phyloP scores from a whole-genome alignment of 306 rosid species.

The Rosa persica region DNA sequence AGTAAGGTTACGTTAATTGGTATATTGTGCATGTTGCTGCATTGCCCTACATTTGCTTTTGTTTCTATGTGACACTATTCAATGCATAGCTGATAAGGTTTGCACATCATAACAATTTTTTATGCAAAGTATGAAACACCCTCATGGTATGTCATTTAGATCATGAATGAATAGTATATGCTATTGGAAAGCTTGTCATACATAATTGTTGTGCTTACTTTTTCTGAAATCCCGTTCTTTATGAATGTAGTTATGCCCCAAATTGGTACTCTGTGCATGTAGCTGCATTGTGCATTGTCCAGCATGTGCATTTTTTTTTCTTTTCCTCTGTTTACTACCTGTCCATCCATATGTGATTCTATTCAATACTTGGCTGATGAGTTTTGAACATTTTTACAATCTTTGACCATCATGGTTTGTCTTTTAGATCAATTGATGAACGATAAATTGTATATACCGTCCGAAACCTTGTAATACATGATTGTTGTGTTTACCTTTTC shows the following conservation, averaged over 20 bases:
- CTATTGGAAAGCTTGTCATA: too few species aligned
- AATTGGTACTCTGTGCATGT: neutral
- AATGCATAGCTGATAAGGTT: neutral
- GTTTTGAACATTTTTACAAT: neutral
- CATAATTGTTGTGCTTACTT: too few species aligned
- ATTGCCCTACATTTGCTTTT: neutral
- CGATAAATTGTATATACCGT: neutral
- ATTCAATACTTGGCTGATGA: neutral
- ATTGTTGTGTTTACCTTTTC: neutral
- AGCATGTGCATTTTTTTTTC: neutral
- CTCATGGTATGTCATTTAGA: too few species aligned
- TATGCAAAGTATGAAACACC: neutral
- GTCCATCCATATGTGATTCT: neutral
- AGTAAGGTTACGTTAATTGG: constrained; percentile 42
- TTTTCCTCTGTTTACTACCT: neutral
- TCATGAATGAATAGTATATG: too few species aligned
- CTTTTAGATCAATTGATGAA: neutral
- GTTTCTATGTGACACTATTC: neutral
- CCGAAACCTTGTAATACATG: neutral
- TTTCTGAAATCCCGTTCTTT: neutral
- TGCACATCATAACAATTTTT: neutral
- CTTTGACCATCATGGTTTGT: neutral
- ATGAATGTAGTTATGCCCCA: neutral
- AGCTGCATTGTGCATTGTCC: neutral
- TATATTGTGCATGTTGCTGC: neutral